Conservation (phyloP, 169 alveolate species). For the Eimeria praecox region DNA sequence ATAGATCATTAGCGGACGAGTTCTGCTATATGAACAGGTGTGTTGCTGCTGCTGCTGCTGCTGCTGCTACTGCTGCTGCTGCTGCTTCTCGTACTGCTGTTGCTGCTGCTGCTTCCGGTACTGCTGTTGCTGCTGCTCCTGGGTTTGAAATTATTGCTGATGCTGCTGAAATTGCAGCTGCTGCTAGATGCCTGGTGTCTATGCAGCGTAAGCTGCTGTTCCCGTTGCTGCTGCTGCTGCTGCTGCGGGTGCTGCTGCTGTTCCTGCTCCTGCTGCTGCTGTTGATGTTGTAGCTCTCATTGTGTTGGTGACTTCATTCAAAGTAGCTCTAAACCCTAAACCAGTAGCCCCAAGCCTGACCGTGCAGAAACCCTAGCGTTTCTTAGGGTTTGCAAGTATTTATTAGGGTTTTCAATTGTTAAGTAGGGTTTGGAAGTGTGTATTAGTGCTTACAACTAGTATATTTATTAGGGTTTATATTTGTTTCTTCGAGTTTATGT, state of each 20-base stretch:
- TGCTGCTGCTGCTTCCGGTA: background rate
- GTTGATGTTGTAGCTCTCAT: too few species aligned
- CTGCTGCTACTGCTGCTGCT: background rate
- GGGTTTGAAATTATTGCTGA: background rate
- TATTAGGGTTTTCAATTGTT: too few species aligned
- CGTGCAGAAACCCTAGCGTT: too few species aligned
- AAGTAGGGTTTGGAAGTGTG: too few species aligned
- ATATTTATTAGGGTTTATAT: too few species aligned
- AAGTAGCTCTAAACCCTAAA: background rate
- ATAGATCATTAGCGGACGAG: conserved; percentile 72
- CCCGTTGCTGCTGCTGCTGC: too few species aligned
- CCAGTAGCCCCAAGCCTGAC: too few species aligned
- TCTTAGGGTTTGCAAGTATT: too few species aligned
- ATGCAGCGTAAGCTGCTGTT: background rate
- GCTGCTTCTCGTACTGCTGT: background rate
- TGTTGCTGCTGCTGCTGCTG: conserved; percentile 24
- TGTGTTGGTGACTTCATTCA: background rate
- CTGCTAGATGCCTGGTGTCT: background rate
- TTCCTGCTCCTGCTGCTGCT: too few species aligned
- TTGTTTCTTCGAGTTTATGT: background rate
- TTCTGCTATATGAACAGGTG: conserved; percentile 78
- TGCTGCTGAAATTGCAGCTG: background rate
- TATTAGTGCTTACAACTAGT: too few species aligned
- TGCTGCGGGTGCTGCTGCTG: too few species aligned
- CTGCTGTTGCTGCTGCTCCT: background rate